Base-by-base conservation (phyloP, 768 basidiomycete species). In the Trametes cubensis region DNA sequence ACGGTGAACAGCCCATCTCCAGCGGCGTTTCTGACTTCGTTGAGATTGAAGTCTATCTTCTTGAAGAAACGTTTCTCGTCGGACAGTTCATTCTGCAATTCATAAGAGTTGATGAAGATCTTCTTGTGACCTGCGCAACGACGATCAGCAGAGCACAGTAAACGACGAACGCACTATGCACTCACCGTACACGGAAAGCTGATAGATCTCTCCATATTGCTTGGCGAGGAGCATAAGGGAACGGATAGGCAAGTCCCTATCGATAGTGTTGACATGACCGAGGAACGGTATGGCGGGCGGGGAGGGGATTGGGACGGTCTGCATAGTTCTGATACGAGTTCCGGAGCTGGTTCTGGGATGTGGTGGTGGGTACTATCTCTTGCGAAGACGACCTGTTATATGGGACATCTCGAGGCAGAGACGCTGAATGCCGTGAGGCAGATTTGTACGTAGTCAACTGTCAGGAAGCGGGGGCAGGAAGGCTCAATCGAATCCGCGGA, bases 11-110 rank as follows among this genome's bases (percentile, higher is more conserved):
- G 67, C 13, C 76, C 81, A 68, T 82, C 81, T 17, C 75, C 74
- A 2, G 72, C 70, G 1, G 76, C 71, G 51, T 71, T 69, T 18
- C 80, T 68, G 18, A 79, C 74, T 51, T 77, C 57, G 14, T 60
- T 41, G 6, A 82, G 66, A 2, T 71, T 63, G 2, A 74, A 74
- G 10, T 18, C 26, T 18, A 81, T 69, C 15, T 58, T 69, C 68
- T 83, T 82, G 30, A 68, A 60, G 70, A 81, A 82, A n/a, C 75
- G 69, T 8, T 69, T 73, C 46, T 83, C 79, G 66, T 82, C 76
- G 23, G 74, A 76, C 4, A 77, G 67, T 61, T 82, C 79, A 58
- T 78, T 74, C 20, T 73, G 70, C 3, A 82, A 72, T 6, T 70
- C 72, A 42, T 78, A 71, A 5, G 74, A 73, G 55, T 72, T 77